These are phyloP conservation scores for Huntiella savannae DNA, from an alignment of 2,329 filamentous ascomycete species.

Conservation along the genomic window DNA sequence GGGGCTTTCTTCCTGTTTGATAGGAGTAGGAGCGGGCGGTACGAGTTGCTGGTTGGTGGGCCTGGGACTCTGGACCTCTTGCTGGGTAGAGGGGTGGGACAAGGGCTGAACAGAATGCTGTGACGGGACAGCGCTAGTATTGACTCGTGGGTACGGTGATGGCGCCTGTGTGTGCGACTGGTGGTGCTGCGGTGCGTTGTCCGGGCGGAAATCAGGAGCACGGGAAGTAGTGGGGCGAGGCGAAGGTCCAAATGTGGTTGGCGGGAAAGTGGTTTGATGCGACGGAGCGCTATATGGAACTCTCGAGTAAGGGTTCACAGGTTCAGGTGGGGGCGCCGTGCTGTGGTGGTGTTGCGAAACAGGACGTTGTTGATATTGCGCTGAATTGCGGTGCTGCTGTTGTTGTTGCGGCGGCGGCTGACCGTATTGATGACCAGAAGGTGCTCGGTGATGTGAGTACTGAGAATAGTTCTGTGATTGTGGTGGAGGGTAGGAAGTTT, in stretches of 20 bases:
- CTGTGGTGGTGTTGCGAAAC: constrained; percentile 8
- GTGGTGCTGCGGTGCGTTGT: constrained; percentile 12
- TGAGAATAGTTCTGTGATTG: neutral
- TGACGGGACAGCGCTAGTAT: too few relatives aligned
- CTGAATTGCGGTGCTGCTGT: neutral
- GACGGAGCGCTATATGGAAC: constrained; percentile 1
- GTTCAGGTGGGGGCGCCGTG: constrained; percentile 14
- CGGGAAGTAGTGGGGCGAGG: neutral
- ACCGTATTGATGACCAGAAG: neutral
- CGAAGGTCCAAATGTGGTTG: neutral
- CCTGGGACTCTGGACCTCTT: too few relatives aligned
- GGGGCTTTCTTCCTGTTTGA: too few relatives aligned
- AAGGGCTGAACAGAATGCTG: constrained; percentile 9
- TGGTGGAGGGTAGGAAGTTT: neutral
- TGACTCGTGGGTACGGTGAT: constrained; percentile 11
- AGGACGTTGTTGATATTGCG: constrained; percentile 6
- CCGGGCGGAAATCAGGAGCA: constrained; percentile 5
- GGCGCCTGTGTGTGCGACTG: constrained; percentile 11
- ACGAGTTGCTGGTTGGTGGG: too few relatives aligned
- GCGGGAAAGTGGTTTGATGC: neutral
- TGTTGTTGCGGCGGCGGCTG: neutral
- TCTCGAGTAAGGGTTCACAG: neutral
- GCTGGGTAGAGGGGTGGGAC: neutral
- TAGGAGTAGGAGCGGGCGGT: too few relatives aligned
- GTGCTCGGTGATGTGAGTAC: neutral